Evolutionary conservation across 2,329 filamentous ascomycete species (phyloP).

Genomic region (Aspergillus fijiensis): DNA sequence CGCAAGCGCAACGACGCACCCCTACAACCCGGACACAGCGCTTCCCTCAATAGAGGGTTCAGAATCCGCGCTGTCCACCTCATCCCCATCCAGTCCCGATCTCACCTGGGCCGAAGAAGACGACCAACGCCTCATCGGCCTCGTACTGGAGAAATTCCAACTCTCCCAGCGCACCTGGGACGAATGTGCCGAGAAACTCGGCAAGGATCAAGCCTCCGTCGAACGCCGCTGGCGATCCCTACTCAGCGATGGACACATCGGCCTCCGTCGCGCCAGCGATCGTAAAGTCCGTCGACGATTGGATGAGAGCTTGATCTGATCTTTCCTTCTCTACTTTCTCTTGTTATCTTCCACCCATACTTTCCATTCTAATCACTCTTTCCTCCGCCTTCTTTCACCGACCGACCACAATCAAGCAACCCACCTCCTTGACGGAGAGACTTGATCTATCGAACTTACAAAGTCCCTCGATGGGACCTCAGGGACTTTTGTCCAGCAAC

Average conservation of each 20-base stretch:
- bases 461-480: neutral
- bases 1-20: conserved; percentile 12
- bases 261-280: conserved; percentile 34
- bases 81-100: neutral
- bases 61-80: conserved; percentile 16
- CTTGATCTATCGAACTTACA: too few relatives aligned
- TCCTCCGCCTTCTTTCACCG: neutral
- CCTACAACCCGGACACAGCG: conserved; percentile 33
- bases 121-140: conserved; percentile 43
- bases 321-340: neutral
- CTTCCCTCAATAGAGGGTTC: conserved; percentile 39
- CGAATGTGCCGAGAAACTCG: conserved; percentile 46
- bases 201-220: conserved; percentile 42
- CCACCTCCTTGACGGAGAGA: neutral
- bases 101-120: conserved; percentile 41
- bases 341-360: neutral
- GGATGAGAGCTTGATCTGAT: conserved; percentile 27
- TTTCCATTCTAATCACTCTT: neutral
- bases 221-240: conserved; percentile 46
- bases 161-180: conserved; percentile 47
- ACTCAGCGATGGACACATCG: conserved; percentile 45
- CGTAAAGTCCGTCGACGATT: conserved; percentile 28
- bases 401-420: too few relatives aligned
- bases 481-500: neutral
- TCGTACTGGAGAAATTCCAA: conserved; percentile 46